These are phyloP conservation scores for Phanerochaete sordida DNA, from an alignment of 768 basidiomycete genomes.

Conservation along the genomic window DNA sequence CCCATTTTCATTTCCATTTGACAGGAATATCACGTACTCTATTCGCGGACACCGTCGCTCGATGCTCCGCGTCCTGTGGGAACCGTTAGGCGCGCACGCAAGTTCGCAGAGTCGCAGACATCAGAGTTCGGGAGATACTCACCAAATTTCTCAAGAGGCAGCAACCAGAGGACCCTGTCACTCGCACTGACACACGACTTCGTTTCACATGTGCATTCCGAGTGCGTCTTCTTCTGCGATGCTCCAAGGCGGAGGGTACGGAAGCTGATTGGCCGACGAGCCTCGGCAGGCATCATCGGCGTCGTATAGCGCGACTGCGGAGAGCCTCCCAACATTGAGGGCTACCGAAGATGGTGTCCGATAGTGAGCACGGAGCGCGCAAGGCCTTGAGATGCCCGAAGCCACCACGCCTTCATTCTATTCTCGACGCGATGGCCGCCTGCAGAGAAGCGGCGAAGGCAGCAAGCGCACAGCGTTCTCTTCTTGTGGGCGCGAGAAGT, in stretches of 20 bases:
- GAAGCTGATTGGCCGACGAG: neutral
- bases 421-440: neutral
- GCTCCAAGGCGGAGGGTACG: neutral
- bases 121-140: neutral
- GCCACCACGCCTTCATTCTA: no score
- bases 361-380: neutral
- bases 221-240: neutral
- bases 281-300: neutral
- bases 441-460: neutral
- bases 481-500: neutral
- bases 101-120: neutral
- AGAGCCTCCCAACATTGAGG: neutral
- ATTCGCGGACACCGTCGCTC: no score
- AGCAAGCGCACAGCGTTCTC: neutral
- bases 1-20: neutral
- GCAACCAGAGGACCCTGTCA: neutral
- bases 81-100: neutral
- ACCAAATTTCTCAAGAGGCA: neutral
- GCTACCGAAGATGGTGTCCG: neutral
- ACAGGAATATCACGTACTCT: neutral
- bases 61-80: neutral
- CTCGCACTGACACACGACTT: neutral
- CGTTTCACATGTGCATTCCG: neutral
- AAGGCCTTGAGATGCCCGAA: no score
- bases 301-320: neutral